Evolutionary conservation across 2,329 filamentous ascomycete species (phyloP), one percentile per base, ranked within the genome.

Genomic region (Chrysosporium queenslandicum): DNA sequence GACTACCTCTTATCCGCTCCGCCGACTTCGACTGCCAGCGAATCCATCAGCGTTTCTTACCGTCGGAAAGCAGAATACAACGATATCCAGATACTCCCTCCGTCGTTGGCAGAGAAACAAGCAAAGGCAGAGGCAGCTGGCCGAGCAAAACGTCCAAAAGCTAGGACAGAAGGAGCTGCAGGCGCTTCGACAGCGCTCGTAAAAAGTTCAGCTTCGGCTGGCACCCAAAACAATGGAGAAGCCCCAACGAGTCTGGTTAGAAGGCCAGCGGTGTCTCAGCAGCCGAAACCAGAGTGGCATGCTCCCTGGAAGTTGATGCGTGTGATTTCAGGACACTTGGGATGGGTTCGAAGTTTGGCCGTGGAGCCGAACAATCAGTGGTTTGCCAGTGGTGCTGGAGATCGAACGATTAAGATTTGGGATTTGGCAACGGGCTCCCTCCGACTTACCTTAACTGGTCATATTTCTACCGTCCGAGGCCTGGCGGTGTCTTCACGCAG

Each of bases 391-490:
- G 92, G 92, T 56, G 89, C 91, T 5, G 94, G 91, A 52, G 92
- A 98, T 67, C 78, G 94, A 49, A 97, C 91, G 1, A 96, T 98
- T 72, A 98, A 98, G 74, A 94, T 98, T 58, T 98, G 91, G 91
- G 91, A 98, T 70, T 70, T 98, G 57, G 92, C 89, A 16, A 87
- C 86, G 1, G 92, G 94, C 0, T 81, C 79, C n/a, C 74, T 96
- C 58, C 80, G 83, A 53, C 73, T 97, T 57, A 96, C 91, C 0
- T 73, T 97, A 55, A 97, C 91, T 1, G 91, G 91, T 32, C 91
- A 96, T 69, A 96, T 95, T 63, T 94, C 87, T 46, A 94, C 88
- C 3, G 90, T 96, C 0, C 83, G 90, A 50, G 92, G 92, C 1
- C 77, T 98, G 45, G 92, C 91, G 0, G 87, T 98, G 6, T 95